Evolutionary conservation across 148 eudicot species (phyloP), one percentile per base, ranked within the genome.

Genomic region (Silene latifolia): DNA sequence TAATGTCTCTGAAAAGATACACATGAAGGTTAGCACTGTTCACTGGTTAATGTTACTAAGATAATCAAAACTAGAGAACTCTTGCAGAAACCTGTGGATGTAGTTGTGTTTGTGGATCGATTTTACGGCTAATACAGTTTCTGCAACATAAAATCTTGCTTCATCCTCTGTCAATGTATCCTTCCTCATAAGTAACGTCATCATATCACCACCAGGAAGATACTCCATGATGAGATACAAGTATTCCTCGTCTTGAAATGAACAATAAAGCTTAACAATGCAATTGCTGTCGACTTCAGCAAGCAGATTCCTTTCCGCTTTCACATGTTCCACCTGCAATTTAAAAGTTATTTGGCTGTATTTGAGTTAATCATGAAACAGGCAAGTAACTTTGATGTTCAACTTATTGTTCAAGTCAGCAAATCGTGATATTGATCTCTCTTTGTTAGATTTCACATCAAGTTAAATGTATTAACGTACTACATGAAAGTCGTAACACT

Each of bases 151-250:
- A 86, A 93, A 93, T 83, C 89, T 86, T 42, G 97, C 88, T 76
- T 91, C 98, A 78, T 93, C 88, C 71, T 91, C 97, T 48, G 93
- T 91, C 79, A 93, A 84, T 60, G 87, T 93, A 70, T 93, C 98
- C 85, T 93, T 93, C 81, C 98, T 89, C 98, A 93, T 93, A 58
- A 93, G 89, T 76, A 93, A 80, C 17, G 97, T 93, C 98, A 93
- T 93, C 97, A 93, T 88, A 83, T 93, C 98, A 77, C 98, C 98
- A 69, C 98, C 98, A 61, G 98, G 97, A 79, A 93, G 88, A 88
- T 93, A 93, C 83, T 93, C 98, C 98, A 93, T 93, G 69, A 91
- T 89, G 68, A 93, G 95, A 84, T 93, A 93, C 51, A 93, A 75
- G 79, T 77, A 91, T 72, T 93, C 98, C 5, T 88, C 92, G 85